These are phyloP conservation scores for Eucalyptus marginata DNA, from an alignment of 345 rosid genomes.

Conservation along the genomic window DNA sequence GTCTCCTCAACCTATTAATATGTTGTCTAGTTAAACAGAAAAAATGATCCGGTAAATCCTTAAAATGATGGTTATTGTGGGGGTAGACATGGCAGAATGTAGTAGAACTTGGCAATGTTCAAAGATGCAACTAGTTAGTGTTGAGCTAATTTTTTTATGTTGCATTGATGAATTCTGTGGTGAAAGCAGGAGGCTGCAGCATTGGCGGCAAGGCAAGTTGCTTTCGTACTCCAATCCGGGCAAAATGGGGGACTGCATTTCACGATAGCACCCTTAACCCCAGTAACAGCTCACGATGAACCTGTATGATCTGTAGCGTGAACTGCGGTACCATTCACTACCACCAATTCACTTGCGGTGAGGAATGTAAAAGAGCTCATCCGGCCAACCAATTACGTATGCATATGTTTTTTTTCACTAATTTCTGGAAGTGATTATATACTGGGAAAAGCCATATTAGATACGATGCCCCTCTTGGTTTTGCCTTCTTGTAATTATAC, in stretches of 20 bases:
- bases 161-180: not conserved
- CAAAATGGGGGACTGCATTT: slow-evolving; percentile 72
- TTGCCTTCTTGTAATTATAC: not conserved
- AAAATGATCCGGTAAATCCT: not conserved
- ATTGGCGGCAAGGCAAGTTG: slow-evolving; percentile 74
- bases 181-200: slow-evolving; percentile 75
- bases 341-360: not conserved
- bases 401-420: not conserved
- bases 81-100: not conserved
- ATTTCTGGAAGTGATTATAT: not conserved
- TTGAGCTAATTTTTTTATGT: not conserved
- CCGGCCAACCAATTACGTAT: not conserved
- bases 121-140: not conserved
- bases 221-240: slow-evolving; percentile 79
- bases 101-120: not conserved
- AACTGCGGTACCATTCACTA: not conserved
- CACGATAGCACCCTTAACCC: slow-evolving; percentile 35
- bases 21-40: not conserved
- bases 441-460: not conserved
- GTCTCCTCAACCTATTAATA: not conserved
- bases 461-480: not conserved
- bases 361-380: not conserved
- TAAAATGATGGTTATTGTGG: not conserved
- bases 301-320: slow-evolving; percentile 11
- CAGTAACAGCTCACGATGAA: slow-evolving; percentile 31